Evolutionary conservation across 371 early-diverging fungal species (phyloP), one percentile per base, ranked within the genome.

Genomic region (Mortierella sp.): DNA sequence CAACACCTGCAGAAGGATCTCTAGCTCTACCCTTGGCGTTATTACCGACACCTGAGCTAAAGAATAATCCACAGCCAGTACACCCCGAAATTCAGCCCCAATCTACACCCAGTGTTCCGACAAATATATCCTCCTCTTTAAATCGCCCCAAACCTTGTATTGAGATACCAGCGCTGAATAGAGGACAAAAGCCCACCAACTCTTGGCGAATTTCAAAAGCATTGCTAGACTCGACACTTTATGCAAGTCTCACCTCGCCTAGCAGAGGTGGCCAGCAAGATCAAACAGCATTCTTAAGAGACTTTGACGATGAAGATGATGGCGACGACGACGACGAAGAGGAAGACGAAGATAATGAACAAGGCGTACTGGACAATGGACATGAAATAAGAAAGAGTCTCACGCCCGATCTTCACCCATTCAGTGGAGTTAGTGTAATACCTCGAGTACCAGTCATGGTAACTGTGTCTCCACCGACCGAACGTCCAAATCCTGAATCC

Each of bases 261-360:
- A 12, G 37, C 66, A 12, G 21, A 48, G 37, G 37, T 9, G 3
- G 37, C 9, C 37, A 37, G 1, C 16, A 23, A 7, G 62, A 57
- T 7, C 19, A 37, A 21, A 19, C 48, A 15, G 30, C 64, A 23
- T 66, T 60, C 55, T 60, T 67, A 14, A 47, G 21, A 7, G 72
- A 70, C 57, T 70, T 57, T 68, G 76, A 75, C 30, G 52, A 62
- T 21, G 52, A 29, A 7, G 29, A 48, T 16, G 52, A 62, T 16
- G 70, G 70, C 25, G 68, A 50, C 5, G 71, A 70, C 15, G 59
- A 60, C 1, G 67, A 71, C 37, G 71, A 71, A 12, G 61, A 64
- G 30, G 75, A 70, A 11, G 59, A 70, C 9, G 66, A 65, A 0
- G 52, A 61, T 11, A 56, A 63, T 16, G 67, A 64, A 4, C 16